Evolutionary conservation across 305 asterid genomes (phyloP).

Genomic region (Stenogyne calaminthoides): DNA sequence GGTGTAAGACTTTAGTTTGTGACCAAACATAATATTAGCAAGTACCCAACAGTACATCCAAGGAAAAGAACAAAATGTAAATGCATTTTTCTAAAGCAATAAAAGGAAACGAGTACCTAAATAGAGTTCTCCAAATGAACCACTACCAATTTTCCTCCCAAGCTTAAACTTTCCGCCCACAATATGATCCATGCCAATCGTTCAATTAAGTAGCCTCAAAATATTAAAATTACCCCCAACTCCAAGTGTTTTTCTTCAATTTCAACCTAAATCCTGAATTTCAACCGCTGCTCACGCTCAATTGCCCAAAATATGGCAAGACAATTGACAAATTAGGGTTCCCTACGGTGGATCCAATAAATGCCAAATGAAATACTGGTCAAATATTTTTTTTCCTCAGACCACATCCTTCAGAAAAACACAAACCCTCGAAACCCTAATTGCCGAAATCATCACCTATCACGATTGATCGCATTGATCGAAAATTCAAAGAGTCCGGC

Average conservation of each 20-base stretch:
- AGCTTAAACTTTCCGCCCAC: constrained; percentile 94
- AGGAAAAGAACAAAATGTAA: background rate
- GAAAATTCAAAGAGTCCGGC: constrained; percentile 20
- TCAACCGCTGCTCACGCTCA: constrained; percentile 22
- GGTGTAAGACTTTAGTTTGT: constrained; percentile 6
- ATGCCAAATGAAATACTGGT: constrained; percentile 18
- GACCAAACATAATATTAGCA: constrained; percentile 4
- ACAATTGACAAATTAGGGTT: constrained; percentile 24
- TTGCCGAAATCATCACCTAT: constrained; percentile 32
- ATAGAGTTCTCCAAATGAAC: constrained; percentile 93
- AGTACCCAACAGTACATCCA: constrained; percentile 26
- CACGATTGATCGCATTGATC: constrained; percentile 40
- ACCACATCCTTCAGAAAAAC: constrained; percentile 46
- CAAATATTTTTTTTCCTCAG: constrained; percentile 13
- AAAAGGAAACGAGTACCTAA: constrained; percentile 48
- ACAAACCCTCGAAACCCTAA: constrained; percentile 57
- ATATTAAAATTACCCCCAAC: constrained; percentile 14
- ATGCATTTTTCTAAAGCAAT: constrained; percentile 5
- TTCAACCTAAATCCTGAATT: constrained; percentile 21
- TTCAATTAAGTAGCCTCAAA: constrained; percentile 27
- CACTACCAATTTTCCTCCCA: constrained; percentile 95
- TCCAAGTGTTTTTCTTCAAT: constrained; percentile 18
- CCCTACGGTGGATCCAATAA: constrained; percentile 34
- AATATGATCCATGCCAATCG: constrained; percentile 77
- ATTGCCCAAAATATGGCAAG: constrained; percentile 12